Conservation (phyloP, 495 filamentous ascomycete genomes). For the Cercophora sp. region DNA sequence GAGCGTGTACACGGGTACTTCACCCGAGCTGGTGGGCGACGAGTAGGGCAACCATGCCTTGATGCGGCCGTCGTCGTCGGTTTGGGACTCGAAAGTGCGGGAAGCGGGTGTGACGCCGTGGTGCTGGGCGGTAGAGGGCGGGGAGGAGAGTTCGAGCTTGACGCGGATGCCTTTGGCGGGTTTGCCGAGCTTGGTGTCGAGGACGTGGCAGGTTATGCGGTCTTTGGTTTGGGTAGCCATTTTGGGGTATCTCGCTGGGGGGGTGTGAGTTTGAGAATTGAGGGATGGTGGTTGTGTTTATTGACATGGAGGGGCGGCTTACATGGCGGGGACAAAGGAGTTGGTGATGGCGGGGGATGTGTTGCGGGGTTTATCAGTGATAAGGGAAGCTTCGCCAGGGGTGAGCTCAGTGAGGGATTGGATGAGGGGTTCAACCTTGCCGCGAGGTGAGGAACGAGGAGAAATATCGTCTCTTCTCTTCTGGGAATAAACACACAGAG, state of each 20-base stretch:
- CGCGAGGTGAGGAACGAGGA: no score
- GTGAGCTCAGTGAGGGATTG: no score
- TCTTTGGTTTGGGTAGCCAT: conserved; percentile 37
- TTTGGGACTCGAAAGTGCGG: conserved; percentile 55
- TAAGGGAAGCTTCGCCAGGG: no score
- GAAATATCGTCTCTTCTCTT: no score
- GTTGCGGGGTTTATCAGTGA: conserved; percentile 20
- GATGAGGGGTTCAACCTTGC: no score
- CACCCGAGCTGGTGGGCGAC: conserved; percentile 39
- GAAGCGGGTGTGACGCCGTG: conserved; percentile 17
- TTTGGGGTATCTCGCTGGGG: not conserved
- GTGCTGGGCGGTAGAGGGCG: conserved; percentile 7
- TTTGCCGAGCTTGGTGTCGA: conserved; percentile 54
- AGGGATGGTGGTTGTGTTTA: not conserved
- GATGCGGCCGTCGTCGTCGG: conserved; percentile 85
- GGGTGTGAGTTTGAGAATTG: not conserved
- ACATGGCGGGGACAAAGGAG: not conserved
- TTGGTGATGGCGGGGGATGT: not conserved
- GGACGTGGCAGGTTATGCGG: conserved; percentile 59
- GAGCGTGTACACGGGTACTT: conserved; percentile 50
- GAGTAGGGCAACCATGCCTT: conserved; percentile 64
- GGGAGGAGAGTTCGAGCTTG: conserved; percentile 54
- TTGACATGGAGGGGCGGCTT: not conserved
- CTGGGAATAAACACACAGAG: no score
- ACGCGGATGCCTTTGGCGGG: conserved; percentile 79